Evolutionary conservation across 108 stramenopile species (phyloP).

Genomic region (Skeletonema tropicum): DNA sequence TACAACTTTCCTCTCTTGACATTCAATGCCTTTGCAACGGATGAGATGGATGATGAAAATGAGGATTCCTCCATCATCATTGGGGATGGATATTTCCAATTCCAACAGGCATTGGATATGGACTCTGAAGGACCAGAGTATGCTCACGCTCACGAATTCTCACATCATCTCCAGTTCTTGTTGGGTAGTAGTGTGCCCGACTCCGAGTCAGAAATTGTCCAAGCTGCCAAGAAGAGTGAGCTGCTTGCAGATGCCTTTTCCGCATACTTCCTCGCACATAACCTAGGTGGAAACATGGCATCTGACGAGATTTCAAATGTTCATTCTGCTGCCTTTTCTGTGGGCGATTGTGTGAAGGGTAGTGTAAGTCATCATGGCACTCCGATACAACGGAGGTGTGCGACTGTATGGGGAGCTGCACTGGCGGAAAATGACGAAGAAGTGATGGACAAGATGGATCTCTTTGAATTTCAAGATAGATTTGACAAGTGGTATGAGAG

Average conservation of each 20-base stretch:
- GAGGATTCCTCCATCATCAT: conserved; percentile 35
- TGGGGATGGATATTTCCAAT: conserved; percentile 45
- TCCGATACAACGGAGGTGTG: conserved; percentile 40
- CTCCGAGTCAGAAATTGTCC: background rate
- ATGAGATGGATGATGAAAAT: conserved; percentile 26
- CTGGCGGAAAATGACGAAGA: conserved; percentile 21
- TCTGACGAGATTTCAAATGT: conserved; percentile 36
- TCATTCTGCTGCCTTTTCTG: conserved; percentile 34
- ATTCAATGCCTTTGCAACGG: conserved; percentile 52
- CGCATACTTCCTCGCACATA: conserved; percentile 47
- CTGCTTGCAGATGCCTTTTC: conserved; percentile 49
- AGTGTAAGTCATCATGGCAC: conserved; percentile 44
- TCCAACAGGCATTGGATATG: conserved; percentile 20
- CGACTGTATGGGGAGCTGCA: conserved; percentile 42
- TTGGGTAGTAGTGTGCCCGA: conserved; percentile 5
- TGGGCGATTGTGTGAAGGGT: conserved; percentile 39
- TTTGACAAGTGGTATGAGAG: conserved; percentile 30
- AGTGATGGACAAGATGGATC: conserved; percentile 6
- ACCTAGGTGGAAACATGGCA: conserved; percentile 37
- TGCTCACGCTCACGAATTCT: conserved; percentile 34
- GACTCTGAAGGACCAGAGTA: conserved; percentile 35
- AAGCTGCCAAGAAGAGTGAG: conserved; percentile 27
- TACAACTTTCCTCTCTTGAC: conserved; percentile 45
- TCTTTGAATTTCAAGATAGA: conserved; percentile 14
- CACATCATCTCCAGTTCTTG: conserved; percentile 33